Evolutionary conservation across 805 yeast genomes (phyloP).

Genomic region (Metschnikowia noctiluminum): DNA sequence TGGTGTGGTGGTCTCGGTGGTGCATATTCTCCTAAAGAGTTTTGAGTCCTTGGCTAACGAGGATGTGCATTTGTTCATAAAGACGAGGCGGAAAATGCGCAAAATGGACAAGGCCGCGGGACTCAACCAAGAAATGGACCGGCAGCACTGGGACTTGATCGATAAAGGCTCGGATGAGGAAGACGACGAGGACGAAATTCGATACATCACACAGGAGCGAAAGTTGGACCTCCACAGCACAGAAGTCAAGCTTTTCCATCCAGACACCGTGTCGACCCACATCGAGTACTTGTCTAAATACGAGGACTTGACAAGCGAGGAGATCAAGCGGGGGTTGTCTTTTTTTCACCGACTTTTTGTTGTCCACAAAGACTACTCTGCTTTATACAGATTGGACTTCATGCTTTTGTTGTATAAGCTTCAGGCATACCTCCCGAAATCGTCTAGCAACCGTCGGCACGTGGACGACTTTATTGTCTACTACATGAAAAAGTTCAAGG

Average conservation of each 20-base stretch:
- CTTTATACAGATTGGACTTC: slow-evolving; percentile 70
- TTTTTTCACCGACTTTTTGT: slow-evolving; percentile 72
- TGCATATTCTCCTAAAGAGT: slow-evolving; percentile 61
- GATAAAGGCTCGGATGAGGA: slow-evolving; percentile 25
- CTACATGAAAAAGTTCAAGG: slow-evolving; percentile 58
- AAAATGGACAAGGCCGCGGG: slow-evolving; percentile 26
- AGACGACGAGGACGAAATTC: slow-evolving; percentile 27
- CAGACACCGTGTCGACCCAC: slow-evolving; percentile 61
- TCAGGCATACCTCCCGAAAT: slow-evolving; percentile 44
- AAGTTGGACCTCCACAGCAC: slow-evolving; percentile 41
- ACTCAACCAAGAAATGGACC: slow-evolving; percentile 17
- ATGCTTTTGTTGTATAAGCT: slow-evolving; percentile 54
- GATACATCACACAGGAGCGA: slow-evolving; percentile 42
- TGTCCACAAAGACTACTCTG: slow-evolving; percentile 51
- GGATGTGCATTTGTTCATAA: slow-evolving; percentile 48
- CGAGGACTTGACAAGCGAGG: slow-evolving; percentile 56
- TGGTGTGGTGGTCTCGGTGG: slow-evolving; percentile 57
- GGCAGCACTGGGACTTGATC: slow-evolving; percentile 16
- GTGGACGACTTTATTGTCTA: slow-evolving; percentile 63
- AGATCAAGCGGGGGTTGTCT: slow-evolving; percentile 59
- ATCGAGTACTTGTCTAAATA: slow-evolving; percentile 58
- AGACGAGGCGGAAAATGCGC: slow-evolving; percentile 39
- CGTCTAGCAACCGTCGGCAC: slow-evolving; percentile 50
- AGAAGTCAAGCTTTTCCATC: slow-evolving; percentile 50
- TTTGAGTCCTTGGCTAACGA: slow-evolving; percentile 64